phyloP scores from a whole-genome alignment of 2,329 filamentous ascomycete genomes.

The Penicillium sclerotigenum region DNA sequence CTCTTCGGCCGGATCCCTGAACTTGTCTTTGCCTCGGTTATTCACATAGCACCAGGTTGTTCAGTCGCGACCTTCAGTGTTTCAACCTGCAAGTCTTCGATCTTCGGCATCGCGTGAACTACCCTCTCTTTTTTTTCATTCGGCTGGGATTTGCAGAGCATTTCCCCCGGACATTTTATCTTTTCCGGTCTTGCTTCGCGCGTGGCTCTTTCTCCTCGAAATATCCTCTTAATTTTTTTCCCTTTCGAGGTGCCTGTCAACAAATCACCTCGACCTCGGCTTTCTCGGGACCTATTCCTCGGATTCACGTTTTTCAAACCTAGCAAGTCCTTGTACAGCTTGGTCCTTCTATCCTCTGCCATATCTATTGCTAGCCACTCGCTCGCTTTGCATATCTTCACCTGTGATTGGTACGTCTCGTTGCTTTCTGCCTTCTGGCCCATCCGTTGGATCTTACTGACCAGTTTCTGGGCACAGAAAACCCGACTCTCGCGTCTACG shows the following conservation, averaged over 20 bases:
- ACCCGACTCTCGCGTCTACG: slow-evolving; percentile 4
- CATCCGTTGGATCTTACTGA: slow-evolving; percentile 2
- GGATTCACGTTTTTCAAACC: slow-evolving; percentile 3
- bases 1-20: slow-evolving; percentile 2
- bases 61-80: slow-evolving; percentile 15
- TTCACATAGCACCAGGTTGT: background rate
- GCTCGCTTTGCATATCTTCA: slow-evolving; percentile 21
- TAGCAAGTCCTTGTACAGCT: slow-evolving; percentile 20
- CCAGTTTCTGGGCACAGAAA: slow-evolving; percentile 8
- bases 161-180: slow-evolving; percentile 23
- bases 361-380: slow-evolving; percentile 21
- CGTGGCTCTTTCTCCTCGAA: slow-evolving; percentile 5
- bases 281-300: slow-evolving; percentile 1
- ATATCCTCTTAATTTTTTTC: slow-evolving; percentile 19
- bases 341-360: slow-evolving; percentile 13
- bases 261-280: slow-evolving; percentile 6
- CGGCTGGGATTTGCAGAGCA: slow-evolving; percentile 39
- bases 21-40: slow-evolving; percentile 1
- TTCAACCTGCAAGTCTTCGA: slow-evolving; percentile 18
- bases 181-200: slow-evolving; percentile 8
- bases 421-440: slow-evolving; percentile 2
- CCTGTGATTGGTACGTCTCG: slow-evolving; percentile 19
- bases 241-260: background rate
- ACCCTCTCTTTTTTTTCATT: slow-evolving; percentile 20
- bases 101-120: slow-evolving; percentile 21